Evolutionary conservation across 257 asterid species (phyloP).

Genomic region (Capsicum pubescens): DNA sequence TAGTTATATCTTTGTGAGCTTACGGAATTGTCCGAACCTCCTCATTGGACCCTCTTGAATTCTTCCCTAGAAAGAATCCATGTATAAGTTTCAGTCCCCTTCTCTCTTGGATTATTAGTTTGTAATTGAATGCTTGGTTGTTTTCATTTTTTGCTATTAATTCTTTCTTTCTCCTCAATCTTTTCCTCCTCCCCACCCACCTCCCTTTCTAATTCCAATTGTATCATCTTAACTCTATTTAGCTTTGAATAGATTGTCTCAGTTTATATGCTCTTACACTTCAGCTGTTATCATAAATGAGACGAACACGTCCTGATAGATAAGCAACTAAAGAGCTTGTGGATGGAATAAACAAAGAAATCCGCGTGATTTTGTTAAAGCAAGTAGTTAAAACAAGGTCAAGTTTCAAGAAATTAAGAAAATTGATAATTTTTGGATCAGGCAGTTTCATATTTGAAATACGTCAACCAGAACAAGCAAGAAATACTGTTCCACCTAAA

Average conservation of each 20-base stretch:
- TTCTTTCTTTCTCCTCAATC: not conserved
- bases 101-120: not conserved
- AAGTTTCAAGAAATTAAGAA: slow-evolving; percentile 6
- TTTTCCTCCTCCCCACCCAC: not conserved
- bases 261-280: not conserved
- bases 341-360: not conserved
- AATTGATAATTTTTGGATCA: not conserved
- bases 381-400: not conserved
- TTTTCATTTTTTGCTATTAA: not conserved
- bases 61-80: slow-evolving; percentile 5
- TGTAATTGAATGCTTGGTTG: not conserved
- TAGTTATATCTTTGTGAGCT: not conserved
- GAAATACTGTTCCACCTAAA: not conserved
- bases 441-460: not conserved
- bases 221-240: not conserved
- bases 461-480: not conserved
- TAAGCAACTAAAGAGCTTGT: not conserved
- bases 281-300: not conserved
- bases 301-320: not conserved
- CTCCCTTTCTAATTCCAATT: not conserved
- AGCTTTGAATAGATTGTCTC: not conserved
- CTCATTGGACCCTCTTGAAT: not conserved
- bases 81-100: not conserved
- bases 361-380: not conserved
- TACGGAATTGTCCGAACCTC: slow-evolving; percentile 11